Evolutionary conservation across 352 stramenopile genomes (phyloP), one percentile per base, ranked within the genome.

Genomic region (Globisporangium lucens): DNA sequence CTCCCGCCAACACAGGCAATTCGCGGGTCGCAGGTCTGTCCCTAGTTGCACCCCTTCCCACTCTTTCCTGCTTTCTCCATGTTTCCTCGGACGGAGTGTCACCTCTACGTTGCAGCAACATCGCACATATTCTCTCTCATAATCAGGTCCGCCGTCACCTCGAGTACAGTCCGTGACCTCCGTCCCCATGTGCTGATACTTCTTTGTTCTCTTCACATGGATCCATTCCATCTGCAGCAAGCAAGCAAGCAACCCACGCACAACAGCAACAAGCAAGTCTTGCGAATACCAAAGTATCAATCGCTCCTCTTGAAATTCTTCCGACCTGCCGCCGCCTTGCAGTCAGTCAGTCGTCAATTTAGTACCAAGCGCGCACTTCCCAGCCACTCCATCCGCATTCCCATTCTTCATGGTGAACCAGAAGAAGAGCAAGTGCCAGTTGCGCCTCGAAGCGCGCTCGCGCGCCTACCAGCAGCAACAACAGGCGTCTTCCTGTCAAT

Each of bases 351-450:
- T 60, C 55, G 24, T 36, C 29, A 43, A 60, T 60, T 60, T 60
- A 22, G 53, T 43, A 60, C 30, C 55, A 60, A 60, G 55, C 55
- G 13, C 30, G 6, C 29, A 60, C 20, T 24, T 46, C 55, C 13
- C 46, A 35, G 29, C 17, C 20, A 30, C 13, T 13, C 49, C n/a
- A 3, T 7, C 49, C n/a, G 2, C 61, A 41, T 20, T 9, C 17
- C 12, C 13, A 6, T 5, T 22, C 17, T 20, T 17, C 8, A 90
- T 90, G 82, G 80, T 75, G 56, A 85, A 84, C 71, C 70, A 78
- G 61, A 74, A 72, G 8, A 90, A 93, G 67, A 89, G 78, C 73
- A 82, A 75, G 70, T 93, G 85, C 62, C 85, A 93, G 57, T 61
- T 89, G 33, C 85, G 85, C 1, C 74, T 93, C 7, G 85, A 93